Evolutionary conservation across 495 filamentous ascomycete genomes (phyloP), one percentile per base, ranked within the genome.

Genomic region (Patellaria atrata): DNA sequence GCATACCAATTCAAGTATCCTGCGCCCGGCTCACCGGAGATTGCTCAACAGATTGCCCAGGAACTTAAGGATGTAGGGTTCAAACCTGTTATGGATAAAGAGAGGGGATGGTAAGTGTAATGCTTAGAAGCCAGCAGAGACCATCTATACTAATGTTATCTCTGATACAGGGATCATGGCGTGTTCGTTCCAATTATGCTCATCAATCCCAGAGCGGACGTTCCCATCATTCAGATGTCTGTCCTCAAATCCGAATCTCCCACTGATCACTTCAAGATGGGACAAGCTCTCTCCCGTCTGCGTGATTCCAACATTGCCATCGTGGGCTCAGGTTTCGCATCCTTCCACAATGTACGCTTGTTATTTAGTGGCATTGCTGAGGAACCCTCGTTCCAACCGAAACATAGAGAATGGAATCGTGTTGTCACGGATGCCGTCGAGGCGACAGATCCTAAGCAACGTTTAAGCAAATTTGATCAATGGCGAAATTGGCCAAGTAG

Each of bases 1-100:
- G 35, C 50, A 14, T 63, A 63, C 39, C 27, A 48, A 27, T 33
- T 61, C 32, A 50, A 57, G 47, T 61, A 63, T 33, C 50, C 57
- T 37, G 58, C 58, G 7, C 52, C 53, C 5, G 60, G 60, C 6
- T 50, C 44, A 9, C 55, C 53, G 1, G 55, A 60, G 29, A 46
- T 63, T 12, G 60, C 60, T 16, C 38, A 27, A 12, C 41, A 56
- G 35, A 52, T 57, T 8, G 38, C 35, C n/a, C 33, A 41, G 7
- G 47, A 35, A 21, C 22, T 63, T 23, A 43, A 45, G 24, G 37
- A 44, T 23, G 48, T 33, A 15, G 51, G 51, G 1, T 31, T 63
- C 15, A 32, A 51, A 22, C 36, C 40, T 0, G 31, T 45, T 30
- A 47, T 48, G 33, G 56, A 56, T 31, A 26, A 19, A 13, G 28